Evolutionary conservation across 2,329 filamentous ascomycete species (phyloP).

Genomic region (Fusarium tanahbumbuense): DNA sequence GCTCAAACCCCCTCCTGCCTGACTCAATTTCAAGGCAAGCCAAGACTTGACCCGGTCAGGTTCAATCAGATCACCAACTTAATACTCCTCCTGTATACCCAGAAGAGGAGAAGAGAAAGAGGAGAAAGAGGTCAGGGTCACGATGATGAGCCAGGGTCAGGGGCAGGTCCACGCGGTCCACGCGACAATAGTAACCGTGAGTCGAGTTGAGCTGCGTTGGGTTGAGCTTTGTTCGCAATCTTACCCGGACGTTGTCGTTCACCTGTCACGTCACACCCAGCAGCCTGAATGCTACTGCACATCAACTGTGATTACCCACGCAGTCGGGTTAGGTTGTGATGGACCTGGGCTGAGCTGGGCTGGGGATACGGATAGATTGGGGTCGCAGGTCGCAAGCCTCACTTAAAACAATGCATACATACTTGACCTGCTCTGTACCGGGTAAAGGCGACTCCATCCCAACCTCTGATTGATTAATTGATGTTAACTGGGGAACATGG

Average conservation of each 20-base stretch:
- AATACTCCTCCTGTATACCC: neutral
- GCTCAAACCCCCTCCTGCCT: slow-evolving; percentile 17
- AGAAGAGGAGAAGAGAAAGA: neutral
- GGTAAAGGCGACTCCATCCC: neutral
- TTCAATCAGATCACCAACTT: neutral
- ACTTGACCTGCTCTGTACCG: neutral
- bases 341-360: neutral
- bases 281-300: slow-evolving; percentile 1
- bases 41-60: neutral
- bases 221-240: slow-evolving; percentile 12
- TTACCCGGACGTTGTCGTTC: neutral
- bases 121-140: neutral
- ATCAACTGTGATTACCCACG: slow-evolving; percentile 7
- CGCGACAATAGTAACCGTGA: slow-evolving; percentile 4
- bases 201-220: neutral
- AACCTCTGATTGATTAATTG: neutral
- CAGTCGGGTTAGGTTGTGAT: neutral
- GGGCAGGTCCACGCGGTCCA: slow-evolving; percentile 1
- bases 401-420: neutral
- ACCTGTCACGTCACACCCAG: slow-evolving; percentile 5
- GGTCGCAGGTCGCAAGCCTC: neutral
- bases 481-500: neutral
- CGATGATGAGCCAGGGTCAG: neutral
- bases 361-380: neutral
- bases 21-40: slow-evolving; percentile 13